A percentile compares a stretch with the other conserved stretches of the same genome.
Conservation (phyloP, 352 stramenopile genomes). For the Globisporangium megalacanthum region DNA sequence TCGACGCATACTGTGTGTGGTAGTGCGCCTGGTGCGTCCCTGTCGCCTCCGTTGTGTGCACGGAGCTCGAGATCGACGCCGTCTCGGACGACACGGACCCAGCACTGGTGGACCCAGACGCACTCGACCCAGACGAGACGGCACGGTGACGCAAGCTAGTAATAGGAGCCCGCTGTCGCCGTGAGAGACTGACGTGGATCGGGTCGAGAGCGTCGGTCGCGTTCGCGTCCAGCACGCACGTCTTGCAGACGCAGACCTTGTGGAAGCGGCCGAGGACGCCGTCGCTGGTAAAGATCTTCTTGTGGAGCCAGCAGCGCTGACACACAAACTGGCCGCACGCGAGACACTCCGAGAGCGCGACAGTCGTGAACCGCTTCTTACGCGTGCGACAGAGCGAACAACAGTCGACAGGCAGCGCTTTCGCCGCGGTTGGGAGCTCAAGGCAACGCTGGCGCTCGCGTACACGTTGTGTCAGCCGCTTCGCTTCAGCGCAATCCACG, state of each 20-base stretch:
- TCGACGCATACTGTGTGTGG: constrained; percentile 8
- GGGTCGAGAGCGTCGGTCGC: constrained; percentile 19
- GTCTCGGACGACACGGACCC: constrained; percentile 4
- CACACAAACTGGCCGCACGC: constrained; percentile 45
- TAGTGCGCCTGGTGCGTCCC: constrained; percentile 9
- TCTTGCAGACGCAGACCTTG: constrained; percentile 34
- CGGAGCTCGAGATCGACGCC: constrained; percentile 6
- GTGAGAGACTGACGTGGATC: constrained; percentile 14
- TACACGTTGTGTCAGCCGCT: constrained; percentile 49
- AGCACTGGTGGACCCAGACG: no score
- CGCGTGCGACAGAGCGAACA: constrained; percentile 23
- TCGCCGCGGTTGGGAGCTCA: constrained; percentile 19
- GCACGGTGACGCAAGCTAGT: constrained; percentile 1
- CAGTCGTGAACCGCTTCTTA: constrained; percentile 30
- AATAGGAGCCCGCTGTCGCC: constrained; percentile 11
- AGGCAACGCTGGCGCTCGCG: constrained; percentile 29
- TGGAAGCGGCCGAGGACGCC: constrained; percentile 41
- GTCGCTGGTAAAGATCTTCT: constrained; percentile 37
- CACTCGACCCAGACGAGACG: not conserved
- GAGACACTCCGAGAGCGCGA: constrained; percentile 26
- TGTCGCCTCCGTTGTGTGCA: constrained; percentile 7
- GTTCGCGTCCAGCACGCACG: constrained; percentile 34
- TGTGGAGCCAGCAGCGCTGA: constrained; percentile 33
- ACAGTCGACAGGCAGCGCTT: constrained; percentile 20
- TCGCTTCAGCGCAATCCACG: constrained; percentile 46